Evolutionary conservation across 345 rosid genomes (phyloP), one percentile per base, ranked within the genome.

Genomic region (Bretschneidera sinensis): DNA sequence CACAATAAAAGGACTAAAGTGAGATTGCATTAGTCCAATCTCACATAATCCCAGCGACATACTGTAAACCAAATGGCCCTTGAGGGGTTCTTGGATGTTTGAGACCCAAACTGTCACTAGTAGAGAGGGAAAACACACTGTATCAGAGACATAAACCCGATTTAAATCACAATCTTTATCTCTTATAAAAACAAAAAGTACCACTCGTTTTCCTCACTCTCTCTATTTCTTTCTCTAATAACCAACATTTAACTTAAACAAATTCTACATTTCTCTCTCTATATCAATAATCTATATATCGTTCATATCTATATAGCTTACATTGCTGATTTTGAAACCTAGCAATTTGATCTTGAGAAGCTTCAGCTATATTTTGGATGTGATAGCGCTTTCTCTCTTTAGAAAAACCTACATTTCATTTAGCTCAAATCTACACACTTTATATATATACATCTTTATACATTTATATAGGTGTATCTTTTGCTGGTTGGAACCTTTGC

Each of bases 81-180:
- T n/a, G n/a, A n/a, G n/a, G n/a, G n/a, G n/a, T n/a, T n/a, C n/a
- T n/a, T n/a, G n/a, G n/a, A n/a, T n/a, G n/a, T n/a, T n/a, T n/a
- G n/a, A n/a, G n/a, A n/a, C n/a, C n/a, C n/a, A n/a, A n/a, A n/a
- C n/a, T 48, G 65, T 49, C 61, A 48, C 67, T 64, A 18, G n/a
- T 13, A 16, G 55, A 58, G 57, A 39, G n/a, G 51, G 31, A 60
- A 11, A n/a, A n/a, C 5, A 59, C 20, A 59, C 17, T 17, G 16
- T 39, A 39, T 13, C 45, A 39, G 45, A 39, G 11, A 39, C 45
- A 5, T 21, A 15, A 59, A 60, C 55, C 61, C 50, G 74, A 65
- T 76, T 65, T 71, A 76, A 76, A 69, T 59, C 74, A 61, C 69
- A 5, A 3, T 28, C 8, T 8, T 8, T 28, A 5, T 39, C 45